Evolutionary conservation across 2,329 filamentous ascomycete species (phyloP).

Genomic region (Verticillium longisporum): DNA sequence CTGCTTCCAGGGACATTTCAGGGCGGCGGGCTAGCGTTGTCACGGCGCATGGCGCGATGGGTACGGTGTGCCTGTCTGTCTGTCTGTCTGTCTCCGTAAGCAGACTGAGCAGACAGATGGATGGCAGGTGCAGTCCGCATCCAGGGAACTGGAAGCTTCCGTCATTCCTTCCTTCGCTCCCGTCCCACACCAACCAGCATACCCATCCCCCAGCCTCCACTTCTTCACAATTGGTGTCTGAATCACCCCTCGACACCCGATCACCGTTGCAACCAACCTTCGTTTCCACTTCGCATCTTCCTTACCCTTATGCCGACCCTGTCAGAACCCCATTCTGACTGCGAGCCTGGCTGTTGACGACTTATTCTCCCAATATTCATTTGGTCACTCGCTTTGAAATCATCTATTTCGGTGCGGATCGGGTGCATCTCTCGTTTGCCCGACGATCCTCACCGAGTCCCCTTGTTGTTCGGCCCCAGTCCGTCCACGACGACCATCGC

Average conservation of each 20-base stretch:
- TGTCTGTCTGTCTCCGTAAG: not conserved
- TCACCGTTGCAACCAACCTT: not conserved
- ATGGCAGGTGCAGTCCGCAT: not conserved
- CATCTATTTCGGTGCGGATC: not conserved
- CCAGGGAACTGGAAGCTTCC: constrained; percentile 9
- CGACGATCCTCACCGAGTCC: not conserved
- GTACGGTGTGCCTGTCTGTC: not conserved
- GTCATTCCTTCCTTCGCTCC: constrained; percentile 8
- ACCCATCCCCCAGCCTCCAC: constrained; percentile 2
- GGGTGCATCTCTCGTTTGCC: not conserved
- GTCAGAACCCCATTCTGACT: not conserved
- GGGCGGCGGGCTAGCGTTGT: not conserved
- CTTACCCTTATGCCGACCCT: not conserved
- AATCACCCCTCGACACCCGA: not conserved
- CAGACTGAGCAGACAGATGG: not conserved
- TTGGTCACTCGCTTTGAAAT: too few relatives aligned
- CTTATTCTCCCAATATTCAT: not conserved
- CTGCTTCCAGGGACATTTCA: too few relatives aligned
- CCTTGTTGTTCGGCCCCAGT: not conserved
- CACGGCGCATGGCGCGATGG: not conserved
- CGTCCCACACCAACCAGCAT: not conserved
- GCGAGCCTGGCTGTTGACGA: not conserved
- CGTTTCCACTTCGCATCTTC: not conserved
- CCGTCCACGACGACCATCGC: not conserved
- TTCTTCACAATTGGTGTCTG: not conserved